Base-by-base conservation (phyloP, 139 green algal species). In the Auxenochlorella protothecoides region DNA sequence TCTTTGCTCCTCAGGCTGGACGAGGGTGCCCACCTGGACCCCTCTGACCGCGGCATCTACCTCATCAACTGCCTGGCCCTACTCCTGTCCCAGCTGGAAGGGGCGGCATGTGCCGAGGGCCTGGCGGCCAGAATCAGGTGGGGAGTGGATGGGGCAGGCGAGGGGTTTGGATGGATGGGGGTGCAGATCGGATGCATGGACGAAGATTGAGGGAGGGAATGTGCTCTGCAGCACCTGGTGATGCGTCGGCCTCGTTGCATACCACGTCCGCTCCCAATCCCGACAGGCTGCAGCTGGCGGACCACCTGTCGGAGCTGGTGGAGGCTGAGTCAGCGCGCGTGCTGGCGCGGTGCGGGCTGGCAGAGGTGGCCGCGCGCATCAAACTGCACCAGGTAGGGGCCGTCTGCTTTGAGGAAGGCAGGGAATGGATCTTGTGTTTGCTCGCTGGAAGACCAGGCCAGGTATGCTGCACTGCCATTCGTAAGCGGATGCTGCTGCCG, bases 21-120 rank as follows among this genome's bases (percentile, higher is more conserved):
- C 54, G 81, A 83, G 57, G 74, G 63, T 8, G 51, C 60, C 4
- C 78, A 80, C 14, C 59, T 90, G 69, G 81, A 86, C 72, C 87
- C 85, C 51, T 68, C 69, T 5, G 80, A 86, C 3, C 84, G 85
- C 66, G 72, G 69, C 52, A 73, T 90, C 11, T 94, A 87, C 80
- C 53, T 91, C 3, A 76, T 94, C 69, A 96, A 96, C 83, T 93
- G 88, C 82, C 63, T 92, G 14, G 61, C 78, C 15, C 78, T 79
- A 2, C 73, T 89, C 27, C 66, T 74, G 5, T 67, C 55, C 2
- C 74, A 77, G 51, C 78, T 85, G 66, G 69, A 72, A n/a, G 69
- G 72, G 4, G 72, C 77, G 44, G 59, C 66, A 52, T 76, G 73
- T 71, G 74, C 70, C 5, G 14, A 63, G 44, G 44, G 55, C 69